Conservation (phyloP, 1,139 yeast species). For the Sugiyamaella grinbergsii region DNA sequence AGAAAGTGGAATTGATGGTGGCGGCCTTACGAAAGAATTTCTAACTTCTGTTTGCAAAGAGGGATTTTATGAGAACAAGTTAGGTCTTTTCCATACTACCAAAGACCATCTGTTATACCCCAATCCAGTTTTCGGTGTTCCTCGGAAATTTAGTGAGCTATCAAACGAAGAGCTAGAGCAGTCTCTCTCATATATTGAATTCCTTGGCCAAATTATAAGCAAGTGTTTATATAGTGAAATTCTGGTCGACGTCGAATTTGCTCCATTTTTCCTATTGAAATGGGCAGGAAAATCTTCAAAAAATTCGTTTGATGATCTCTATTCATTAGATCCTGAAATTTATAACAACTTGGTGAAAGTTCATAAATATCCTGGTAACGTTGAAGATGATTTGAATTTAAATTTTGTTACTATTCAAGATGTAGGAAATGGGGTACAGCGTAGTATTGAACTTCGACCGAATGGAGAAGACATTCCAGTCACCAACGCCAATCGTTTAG, state of each 20-base stretch:
- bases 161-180: constrained; percentile 35
- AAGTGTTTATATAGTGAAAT: constrained; percentile 88
- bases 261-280: constrained; percentile 81
- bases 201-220: constrained; percentile 81
- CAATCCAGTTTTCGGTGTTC: constrained; percentile 56
- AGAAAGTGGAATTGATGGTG: constrained; percentile 95
- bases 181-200: constrained; percentile 53
- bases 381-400: constrained; percentile 60
- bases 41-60: constrained; percentile 71
- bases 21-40: constrained; percentile 92
- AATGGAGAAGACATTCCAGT: constrained; percentile 62
- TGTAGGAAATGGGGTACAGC: constrained; percentile 43
- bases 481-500: constrained; percentile 60
- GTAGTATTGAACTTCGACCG: constrained; percentile 60
- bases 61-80: constrained; percentile 55
- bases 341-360: constrained; percentile 67
- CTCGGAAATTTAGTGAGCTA: constrained; percentile 26
- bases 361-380: constrained; percentile 56
- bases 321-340: constrained; percentile 66
- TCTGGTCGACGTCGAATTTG: constrained; percentile 78
- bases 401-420: constrained; percentile 63
- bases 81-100: constrained; percentile 56
- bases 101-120: constrained; percentile 71
- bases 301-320: constrained; percentile 77
- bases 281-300: constrained; percentile 52